Conservation (phyloP, 2,329 filamentous ascomycete species). For the Cladosporium sp. region DNA sequence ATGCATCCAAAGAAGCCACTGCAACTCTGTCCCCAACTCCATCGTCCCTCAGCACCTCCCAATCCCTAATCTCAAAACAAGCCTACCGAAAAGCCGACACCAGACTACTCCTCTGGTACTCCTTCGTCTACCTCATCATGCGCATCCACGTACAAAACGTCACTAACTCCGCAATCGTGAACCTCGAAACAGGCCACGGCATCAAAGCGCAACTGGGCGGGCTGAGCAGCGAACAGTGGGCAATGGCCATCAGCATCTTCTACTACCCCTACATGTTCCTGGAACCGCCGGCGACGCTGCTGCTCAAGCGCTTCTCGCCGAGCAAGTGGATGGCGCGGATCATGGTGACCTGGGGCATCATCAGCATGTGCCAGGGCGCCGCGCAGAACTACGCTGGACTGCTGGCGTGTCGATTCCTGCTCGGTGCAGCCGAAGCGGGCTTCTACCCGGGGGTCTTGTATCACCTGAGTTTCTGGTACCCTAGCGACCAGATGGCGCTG, state of each 20-base stretch:
- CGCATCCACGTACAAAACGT: constrained; percentile 37
- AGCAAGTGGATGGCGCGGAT: constrained; percentile 46
- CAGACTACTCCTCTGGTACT: constrained; percentile 35
- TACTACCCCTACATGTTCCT: constrained; percentile 39
- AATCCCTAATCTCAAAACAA: constrained; percentile 28
- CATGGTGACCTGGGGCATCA: constrained; percentile 44
- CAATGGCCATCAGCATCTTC: constrained; percentile 37
- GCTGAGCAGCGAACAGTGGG: constrained; percentile 36
- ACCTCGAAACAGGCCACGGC: constrained; percentile 36
- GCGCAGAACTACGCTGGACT: constrained; percentile 28
- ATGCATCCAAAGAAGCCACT: background rate
- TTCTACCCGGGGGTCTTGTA: constrained; percentile 33
- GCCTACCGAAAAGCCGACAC: constrained; percentile 37
- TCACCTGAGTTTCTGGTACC: constrained; percentile 36
- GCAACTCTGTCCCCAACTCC: constrained; percentile 17
- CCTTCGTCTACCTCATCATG: constrained; percentile 36
- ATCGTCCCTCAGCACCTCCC: constrained; percentile 31
- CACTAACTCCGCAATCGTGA: constrained; percentile 39
- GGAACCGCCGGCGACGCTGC: constrained; percentile 50
- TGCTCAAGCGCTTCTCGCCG: constrained; percentile 48
- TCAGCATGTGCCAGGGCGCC: constrained; percentile 31
- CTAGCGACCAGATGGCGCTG: constrained; percentile 35
- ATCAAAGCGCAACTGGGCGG: constrained; percentile 38
- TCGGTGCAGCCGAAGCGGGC: constrained; percentile 32
- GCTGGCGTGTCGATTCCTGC: constrained; percentile 27